Evolutionary conservation across 2,329 filamentous ascomycete genomes (phyloP), one percentile per base, ranked within the genome.

Genomic region (Paraphaeosphaeria minitans): DNA sequence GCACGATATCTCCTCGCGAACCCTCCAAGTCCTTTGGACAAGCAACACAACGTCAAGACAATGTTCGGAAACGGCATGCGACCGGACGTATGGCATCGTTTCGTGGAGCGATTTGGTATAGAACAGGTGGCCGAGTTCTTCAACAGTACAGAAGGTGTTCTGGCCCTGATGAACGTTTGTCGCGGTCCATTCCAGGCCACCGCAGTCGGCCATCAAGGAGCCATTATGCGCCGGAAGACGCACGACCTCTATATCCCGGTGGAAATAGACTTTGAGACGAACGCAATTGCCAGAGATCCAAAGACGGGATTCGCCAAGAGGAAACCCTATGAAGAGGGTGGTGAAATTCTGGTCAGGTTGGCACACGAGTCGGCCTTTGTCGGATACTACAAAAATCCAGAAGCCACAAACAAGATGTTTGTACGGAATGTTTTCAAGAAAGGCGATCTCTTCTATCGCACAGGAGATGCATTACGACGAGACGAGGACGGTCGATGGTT

Each of bases 61-160:
- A 87, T 89, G 77, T 87, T 83, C 67, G 88, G 88, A 57, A 90
- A 90, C 68, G 88, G 88, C 1, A 80, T 90, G 66, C 82, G 88
- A 1, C 87, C 88, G 0, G 89, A 91, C 66, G 85, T 91, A 0
- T 91, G 88, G 88, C 75, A 81, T 31, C 80, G 82, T 22, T 91
- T 91, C 73, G 78, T 83, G 42, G 83, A 88, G 49, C 82, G 87
- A 13, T 90, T 89, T 70, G 83, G 83, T 53, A 83, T 90, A 63
- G 76, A 81, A 13, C 82, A 84, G 29, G 85, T 93, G 1, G 80
- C 79, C 60, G 90, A 93, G 74, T 92, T 93, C 77, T 93, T 92
- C 81, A 90, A 89, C 72, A 90, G 87, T 58, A 91, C 88, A 1
- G 90, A 93, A 75, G 89, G 89, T 31, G 82, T 91, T 51, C 83